Evolutionary conservation across 768 basidiomycete genomes (phyloP).

Genomic region (Neoboletus brunneissimus): DNA sequence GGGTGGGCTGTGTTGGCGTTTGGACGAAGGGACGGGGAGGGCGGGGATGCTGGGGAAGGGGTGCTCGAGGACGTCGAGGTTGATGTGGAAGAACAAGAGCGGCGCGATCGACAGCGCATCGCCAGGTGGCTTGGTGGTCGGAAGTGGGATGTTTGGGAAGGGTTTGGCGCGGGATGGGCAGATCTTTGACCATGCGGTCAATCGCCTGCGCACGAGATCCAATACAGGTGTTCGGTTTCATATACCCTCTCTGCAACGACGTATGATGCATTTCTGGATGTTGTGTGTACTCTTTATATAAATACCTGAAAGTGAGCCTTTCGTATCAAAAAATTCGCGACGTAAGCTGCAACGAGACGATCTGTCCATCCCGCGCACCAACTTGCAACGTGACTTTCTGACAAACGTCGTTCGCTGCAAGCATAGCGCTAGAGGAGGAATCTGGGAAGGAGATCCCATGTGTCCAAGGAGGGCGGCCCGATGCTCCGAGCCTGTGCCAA

Average conservation of each 20-base stretch:
- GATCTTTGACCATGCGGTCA: slow-evolving; percentile 12
- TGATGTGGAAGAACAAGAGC: slow-evolving; percentile 12
- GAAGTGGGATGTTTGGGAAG: slow-evolving; percentile 65
- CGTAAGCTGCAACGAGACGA: background rate
- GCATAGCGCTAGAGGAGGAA: background rate
- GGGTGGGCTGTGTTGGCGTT: slow-evolving; percentile 88
- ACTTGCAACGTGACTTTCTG: background rate
- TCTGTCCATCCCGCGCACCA: background rate
- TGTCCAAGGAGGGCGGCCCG: background rate
- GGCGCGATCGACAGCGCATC: slow-evolving; percentile 43
- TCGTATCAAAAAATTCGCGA: too few relatives aligned
- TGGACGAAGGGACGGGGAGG: slow-evolving; percentile 28
- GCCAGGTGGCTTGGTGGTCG: slow-evolving; percentile 55
- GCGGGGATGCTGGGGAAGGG: slow-evolving; percentile 57
- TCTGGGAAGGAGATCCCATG: background rate
- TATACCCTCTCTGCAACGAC: too few relatives aligned
- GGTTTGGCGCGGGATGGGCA: slow-evolving; percentile 48
- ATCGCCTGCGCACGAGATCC: background rate
- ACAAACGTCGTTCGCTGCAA: background rate
- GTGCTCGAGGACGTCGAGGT: slow-evolving; percentile 61
- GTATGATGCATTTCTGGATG: background rate
- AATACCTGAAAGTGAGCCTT: too few relatives aligned
- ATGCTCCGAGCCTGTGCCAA: background rate
- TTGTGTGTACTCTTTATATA: too few relatives aligned
- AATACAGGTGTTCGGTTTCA: too few relatives aligned